Percentiles rank a stretch among this genome's conserved stretches.
phyloP scores from a whole-genome alignment of 345 rosid genomes.

The Zanthoxylum bungeanum region DNA sequence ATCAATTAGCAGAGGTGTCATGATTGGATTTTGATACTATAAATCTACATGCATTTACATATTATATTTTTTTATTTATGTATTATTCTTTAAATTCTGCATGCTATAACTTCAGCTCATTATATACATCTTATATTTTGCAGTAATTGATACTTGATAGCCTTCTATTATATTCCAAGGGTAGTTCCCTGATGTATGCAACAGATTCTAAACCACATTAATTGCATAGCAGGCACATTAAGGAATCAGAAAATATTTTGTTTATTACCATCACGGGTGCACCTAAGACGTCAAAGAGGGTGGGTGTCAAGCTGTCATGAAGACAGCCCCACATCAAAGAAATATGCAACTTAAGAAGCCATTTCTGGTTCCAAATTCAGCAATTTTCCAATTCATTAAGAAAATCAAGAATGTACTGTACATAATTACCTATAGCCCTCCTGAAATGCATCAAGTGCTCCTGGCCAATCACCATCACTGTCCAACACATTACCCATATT shows the following conservation, averaged over 20 bases:
- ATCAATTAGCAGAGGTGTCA: slow-evolving; percentile 2
- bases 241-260: not conserved
- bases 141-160: not conserved
- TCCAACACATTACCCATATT: slow-evolving; percentile 77
- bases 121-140: not conserved
- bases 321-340: not conserved
- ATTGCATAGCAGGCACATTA: not conserved
- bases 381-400: slow-evolving; percentile 7
- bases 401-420: not conserved
- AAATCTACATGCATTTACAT: not conserved
- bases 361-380: not conserved
- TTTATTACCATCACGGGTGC: not conserved
- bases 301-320: not conserved
- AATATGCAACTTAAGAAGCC: not conserved
- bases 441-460: slow-evolving; percentile 71
- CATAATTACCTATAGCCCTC: slow-evolving; percentile 75
- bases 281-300: not conserved
- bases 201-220: not conserved
- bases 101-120: not conserved
- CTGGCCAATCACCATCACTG: slow-evolving; percentile 64
- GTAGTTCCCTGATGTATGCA: not conserved
- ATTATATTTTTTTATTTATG: not conserved
- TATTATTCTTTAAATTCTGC: not conserved
- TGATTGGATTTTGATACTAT: not conserved
- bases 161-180: not conserved